phyloP scores from a whole-genome alignment of 305 asterid genomes.

The Plantago coronopus region DNA sequence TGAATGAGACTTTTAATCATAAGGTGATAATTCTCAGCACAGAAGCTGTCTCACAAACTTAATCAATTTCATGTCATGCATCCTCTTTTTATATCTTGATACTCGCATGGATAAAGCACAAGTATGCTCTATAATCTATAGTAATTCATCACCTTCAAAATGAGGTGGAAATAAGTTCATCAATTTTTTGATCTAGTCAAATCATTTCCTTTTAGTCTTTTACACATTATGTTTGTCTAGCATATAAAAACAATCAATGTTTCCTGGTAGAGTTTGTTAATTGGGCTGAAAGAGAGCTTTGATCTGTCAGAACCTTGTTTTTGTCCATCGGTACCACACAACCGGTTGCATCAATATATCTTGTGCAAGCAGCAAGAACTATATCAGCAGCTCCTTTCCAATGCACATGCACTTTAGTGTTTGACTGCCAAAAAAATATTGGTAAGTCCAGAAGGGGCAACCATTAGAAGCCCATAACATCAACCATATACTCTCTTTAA shows the following conservation, averaged over 20 bases:
- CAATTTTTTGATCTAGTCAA: slow-evolving; percentile 9
- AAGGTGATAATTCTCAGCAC: too few relatives aligned
- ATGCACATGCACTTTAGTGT: slow-evolving; percentile 66
- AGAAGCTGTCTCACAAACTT: too few relatives aligned
- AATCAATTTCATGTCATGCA: too few relatives aligned
- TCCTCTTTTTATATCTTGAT: too few relatives aligned
- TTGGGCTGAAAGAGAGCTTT: slow-evolving; percentile 9
- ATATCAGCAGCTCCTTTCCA: slow-evolving; percentile 99
- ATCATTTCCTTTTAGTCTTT: background rate
- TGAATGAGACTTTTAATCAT: too few relatives aligned
- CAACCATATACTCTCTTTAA: slow-evolving; percentile 9
- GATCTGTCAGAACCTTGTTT: slow-evolving; percentile 46
- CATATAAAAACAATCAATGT: slow-evolving; percentile 6
- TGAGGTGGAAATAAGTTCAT: slow-evolving; percentile 6
- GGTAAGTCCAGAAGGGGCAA: slow-evolving; percentile 9
- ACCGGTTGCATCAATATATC: slow-evolving; percentile 61
- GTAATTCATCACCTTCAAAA: slow-evolving; percentile 19
- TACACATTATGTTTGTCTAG: slow-evolving; percentile 13
- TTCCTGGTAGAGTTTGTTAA: background rate
- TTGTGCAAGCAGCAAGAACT: slow-evolving; percentile 66
- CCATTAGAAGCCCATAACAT: background rate
- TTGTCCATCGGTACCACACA: slow-evolving; percentile 48
- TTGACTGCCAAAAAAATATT: slow-evolving; percentile 38
- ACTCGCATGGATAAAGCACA: too few relatives aligned
- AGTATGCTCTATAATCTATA: slow-evolving; percentile 4